Conservation (phyloP, 2,329 filamentous ascomycete genomes). For the Talaromyces sp. region DNA sequence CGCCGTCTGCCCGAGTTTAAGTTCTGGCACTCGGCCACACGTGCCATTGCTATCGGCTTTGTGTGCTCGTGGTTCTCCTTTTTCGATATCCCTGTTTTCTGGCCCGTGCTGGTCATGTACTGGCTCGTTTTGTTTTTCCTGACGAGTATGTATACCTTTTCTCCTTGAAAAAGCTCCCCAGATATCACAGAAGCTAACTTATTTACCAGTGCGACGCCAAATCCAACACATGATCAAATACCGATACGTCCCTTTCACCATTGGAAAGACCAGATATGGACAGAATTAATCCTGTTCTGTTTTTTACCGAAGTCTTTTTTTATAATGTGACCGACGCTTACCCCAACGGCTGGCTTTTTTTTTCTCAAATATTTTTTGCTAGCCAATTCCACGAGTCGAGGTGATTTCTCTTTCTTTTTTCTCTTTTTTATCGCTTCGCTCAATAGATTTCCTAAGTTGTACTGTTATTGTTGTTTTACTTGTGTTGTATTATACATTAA, state of each 20-base stretch:
- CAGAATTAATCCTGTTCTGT: slow-evolving; percentile 15
- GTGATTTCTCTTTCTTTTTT: neutral
- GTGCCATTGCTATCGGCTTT: slow-evolving; percentile 78
- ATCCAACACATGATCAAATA: slow-evolving; percentile 99
- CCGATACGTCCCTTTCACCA: slow-evolving; percentile 89
- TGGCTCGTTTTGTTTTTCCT: slow-evolving; percentile 95
- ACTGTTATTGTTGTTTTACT: neutral
- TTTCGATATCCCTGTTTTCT: slow-evolving; percentile 98
- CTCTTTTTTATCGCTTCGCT: neutral
- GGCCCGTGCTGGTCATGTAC: slow-evolving; percentile 97
- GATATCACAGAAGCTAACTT: neutral
- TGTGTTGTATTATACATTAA: neutral
- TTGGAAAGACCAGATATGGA: slow-evolving; percentile 79
- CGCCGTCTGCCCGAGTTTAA: slow-evolving; percentile 96
- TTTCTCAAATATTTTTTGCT: neutral
- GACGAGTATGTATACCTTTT: slow-evolving; percentile 66
- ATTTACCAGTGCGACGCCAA: slow-evolving; percentile 79
- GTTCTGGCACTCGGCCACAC: slow-evolving; percentile 96
- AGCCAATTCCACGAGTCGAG: neutral
- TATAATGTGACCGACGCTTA: neutral
- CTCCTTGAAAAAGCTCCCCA: neutral
- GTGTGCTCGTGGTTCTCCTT: slow-evolving; percentile 86
- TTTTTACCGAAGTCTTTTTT: neutral
- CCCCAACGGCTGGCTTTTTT: neutral
- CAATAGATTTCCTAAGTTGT: neutral